Percentiles rank a stretch among this genome's conserved stretches.
Evolutionary conservation across 192 early-diverging fungal genomes (phyloP).

Genomic region (Coemansia sp.): DNA sequence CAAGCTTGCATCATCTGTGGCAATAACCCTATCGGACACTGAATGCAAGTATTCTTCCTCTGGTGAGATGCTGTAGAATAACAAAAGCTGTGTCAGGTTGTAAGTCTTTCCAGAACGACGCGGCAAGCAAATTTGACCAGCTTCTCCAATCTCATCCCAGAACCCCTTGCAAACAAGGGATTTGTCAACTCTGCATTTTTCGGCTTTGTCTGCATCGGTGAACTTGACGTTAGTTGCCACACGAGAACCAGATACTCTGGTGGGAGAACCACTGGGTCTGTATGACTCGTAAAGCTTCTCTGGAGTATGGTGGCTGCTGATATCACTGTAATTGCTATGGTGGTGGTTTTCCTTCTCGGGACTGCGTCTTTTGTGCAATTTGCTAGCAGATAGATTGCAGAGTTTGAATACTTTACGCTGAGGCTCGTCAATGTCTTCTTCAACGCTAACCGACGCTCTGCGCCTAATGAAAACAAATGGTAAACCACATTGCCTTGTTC

Average conservation of each 20-base stretch:
- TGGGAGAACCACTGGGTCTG: conserved; percentile 42
- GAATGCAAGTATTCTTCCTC: conserved; percentile 13
- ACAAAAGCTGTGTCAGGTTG: conserved; percentile 43
- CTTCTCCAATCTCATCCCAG: conserved; percentile 32
- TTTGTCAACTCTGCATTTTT: conserved; percentile 43
- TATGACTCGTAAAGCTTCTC: conserved; percentile 26
- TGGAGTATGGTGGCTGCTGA: conserved; percentile 13
- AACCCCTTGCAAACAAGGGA: conserved; percentile 47
- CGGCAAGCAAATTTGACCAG: conserved; percentile 38
- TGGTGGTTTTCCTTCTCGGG: not conserved
- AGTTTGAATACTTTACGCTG: conserved; percentile 3
- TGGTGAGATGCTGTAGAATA: conserved; percentile 36
- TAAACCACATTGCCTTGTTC: too few relatives aligned
- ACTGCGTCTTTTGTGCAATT: not conserved
- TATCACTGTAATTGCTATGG: not conserved
- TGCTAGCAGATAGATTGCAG: not conserved
- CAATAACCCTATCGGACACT: conserved; percentile 20
- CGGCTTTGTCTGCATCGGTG: conserved; percentile 10
- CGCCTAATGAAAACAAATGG: conserved; percentile 12
- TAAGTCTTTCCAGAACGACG: conserved; percentile 48
- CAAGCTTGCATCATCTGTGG: not conserved
- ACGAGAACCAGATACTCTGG: conserved; percentile 36
- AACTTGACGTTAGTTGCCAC: conserved; percentile 28
- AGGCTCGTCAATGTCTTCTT: not conserved
- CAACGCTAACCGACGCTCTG: not conserved